Percentiles rank a stretch among this genome's conserved stretches.
Evolutionary conservation across 2,329 filamentous ascomycete species (phyloP).

Genomic region (Aspergillus costaricaensis): DNA sequence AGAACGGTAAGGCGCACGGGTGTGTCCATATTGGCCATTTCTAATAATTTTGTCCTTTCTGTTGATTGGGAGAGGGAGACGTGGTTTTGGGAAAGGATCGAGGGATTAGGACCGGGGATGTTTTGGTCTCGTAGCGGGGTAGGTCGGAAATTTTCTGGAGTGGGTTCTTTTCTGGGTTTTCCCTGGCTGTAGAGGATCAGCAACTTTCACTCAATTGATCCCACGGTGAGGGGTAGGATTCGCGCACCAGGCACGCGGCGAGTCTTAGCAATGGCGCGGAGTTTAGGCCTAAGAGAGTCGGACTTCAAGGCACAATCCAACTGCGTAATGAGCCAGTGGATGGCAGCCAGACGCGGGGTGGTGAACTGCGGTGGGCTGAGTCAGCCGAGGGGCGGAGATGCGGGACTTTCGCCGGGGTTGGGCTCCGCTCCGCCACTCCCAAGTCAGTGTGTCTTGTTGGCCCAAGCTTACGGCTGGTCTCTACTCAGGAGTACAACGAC

Average conservation of each 20-base stretch:
- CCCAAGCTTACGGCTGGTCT: not conserved
- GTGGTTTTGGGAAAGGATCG: too few relatives aligned
- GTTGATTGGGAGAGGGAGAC: too few relatives aligned
- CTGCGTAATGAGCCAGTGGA: not conserved
- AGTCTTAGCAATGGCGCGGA: not conserved
- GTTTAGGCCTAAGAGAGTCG: not conserved
- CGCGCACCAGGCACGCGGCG: not conserved
- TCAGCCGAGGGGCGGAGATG: conserved; percentile 15
- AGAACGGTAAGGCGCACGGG: conserved; percentile 63
- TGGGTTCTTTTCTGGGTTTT: not conserved
- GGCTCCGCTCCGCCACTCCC: conserved; percentile 1
- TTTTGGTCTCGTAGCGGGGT: conserved; percentile 2
- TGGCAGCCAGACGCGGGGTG: conserved; percentile 5
- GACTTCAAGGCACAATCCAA: not conserved
- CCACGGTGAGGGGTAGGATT: not conserved
- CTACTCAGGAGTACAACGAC: not conserved
- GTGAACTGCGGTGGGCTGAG: conserved; percentile 11
- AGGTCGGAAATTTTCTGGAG: not conserved
- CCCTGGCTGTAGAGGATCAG: not conserved
- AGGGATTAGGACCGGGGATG: not conserved
- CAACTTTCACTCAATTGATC: not conserved
- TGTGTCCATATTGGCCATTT: conserved; percentile 26
- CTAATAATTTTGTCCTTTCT: not conserved
- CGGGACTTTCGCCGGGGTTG: conserved; percentile 1
- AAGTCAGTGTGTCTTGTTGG: not conserved